These are phyloP conservation scores for Ambrosia hybrid DNA, from an alignment of 140 eudicot genomes.

Conservation along the genomic window DNA sequence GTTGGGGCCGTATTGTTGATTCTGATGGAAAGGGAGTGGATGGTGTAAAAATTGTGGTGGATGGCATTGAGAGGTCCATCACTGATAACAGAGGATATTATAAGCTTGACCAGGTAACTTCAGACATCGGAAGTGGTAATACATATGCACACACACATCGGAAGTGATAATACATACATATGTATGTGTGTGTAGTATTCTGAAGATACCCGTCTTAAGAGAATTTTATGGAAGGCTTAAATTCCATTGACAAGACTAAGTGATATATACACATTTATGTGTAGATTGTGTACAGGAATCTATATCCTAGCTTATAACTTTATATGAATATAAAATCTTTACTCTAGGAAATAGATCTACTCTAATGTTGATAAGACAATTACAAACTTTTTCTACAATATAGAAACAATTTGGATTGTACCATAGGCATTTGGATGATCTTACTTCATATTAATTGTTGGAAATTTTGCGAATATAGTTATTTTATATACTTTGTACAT, in stretches of 20 bases:
- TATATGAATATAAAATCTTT: background rate
- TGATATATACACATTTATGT: background rate
- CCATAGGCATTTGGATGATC: too few relatives aligned
- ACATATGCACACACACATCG: background rate
- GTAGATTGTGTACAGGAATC: background rate
- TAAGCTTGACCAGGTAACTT: conserved; percentile 93
- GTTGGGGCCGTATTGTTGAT: conserved; percentile 99
- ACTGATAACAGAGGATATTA: conserved; percentile 89
- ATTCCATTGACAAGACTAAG: conserved; percentile 2
- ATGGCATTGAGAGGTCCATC: conserved; percentile 81
- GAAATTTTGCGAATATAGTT: background rate
- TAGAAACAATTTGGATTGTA: too few relatives aligned
- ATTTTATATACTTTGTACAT: too few relatives aligned
- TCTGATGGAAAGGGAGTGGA: conserved; percentile 73
- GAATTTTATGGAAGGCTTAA: too few relatives aligned
- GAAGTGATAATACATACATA: too few relatives aligned
- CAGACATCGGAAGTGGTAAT: conserved; percentile 12
- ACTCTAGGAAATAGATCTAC: too few relatives aligned
- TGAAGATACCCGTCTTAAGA: too few relatives aligned
- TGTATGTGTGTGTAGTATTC: background rate
- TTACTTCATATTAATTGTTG: conserved; percentile 11
- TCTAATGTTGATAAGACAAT: too few relatives aligned
- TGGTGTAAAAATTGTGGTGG: conserved; percentile 73
- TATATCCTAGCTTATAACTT: background rate
- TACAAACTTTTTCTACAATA: too few relatives aligned